A percentile compares a stretch with the other conserved stretches of the same genome.
phyloP scores from a whole-genome alignment of 495 filamentous ascomycete species.

The Aspergillus funiculosus region DNA sequence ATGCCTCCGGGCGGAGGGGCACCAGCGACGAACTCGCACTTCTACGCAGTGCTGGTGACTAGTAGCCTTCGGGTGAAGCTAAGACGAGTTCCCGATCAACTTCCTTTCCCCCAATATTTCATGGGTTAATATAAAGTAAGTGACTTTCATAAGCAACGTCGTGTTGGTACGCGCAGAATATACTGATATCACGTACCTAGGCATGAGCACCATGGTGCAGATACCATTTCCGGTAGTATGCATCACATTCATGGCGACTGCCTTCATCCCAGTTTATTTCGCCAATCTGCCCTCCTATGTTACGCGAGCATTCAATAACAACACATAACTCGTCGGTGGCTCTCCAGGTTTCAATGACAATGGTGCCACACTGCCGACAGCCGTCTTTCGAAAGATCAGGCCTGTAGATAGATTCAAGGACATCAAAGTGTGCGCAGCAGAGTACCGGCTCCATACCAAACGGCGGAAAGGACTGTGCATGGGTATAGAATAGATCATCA shows the following conservation, averaged over 20 bases:
- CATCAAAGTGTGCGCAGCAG: neutral
- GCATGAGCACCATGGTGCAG: neutral
- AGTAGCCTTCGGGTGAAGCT: conserved; percentile 28
- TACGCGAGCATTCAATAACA: neutral
- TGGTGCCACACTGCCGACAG: neutral
- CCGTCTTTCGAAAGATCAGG: neutral
- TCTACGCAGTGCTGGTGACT: conserved; percentile 35
- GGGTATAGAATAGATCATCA: neutral
- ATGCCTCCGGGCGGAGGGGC: conserved; percentile 13
- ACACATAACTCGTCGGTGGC: neutral
- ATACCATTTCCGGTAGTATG: neutral
- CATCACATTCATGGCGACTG: neutral
- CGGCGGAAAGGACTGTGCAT: neutral
- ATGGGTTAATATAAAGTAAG: neutral
- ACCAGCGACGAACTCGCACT: conserved; percentile 34
- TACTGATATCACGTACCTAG: conserved; percentile 1
- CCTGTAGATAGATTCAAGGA: neutral
- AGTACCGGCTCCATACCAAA: conserved; percentile 1
- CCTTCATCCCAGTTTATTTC: neutral
- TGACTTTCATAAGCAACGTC: neutral
- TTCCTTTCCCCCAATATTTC: neutral
- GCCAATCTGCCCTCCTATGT: conserved; percentile 1
- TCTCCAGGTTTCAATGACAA: conserved; percentile 1
- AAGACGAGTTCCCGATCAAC: conserved; percentile 18
- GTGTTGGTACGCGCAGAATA: neutral